Conservation (phyloP, 202 grass and related monocot genomes). For the Dendrocalamus latiflorus region DNA sequence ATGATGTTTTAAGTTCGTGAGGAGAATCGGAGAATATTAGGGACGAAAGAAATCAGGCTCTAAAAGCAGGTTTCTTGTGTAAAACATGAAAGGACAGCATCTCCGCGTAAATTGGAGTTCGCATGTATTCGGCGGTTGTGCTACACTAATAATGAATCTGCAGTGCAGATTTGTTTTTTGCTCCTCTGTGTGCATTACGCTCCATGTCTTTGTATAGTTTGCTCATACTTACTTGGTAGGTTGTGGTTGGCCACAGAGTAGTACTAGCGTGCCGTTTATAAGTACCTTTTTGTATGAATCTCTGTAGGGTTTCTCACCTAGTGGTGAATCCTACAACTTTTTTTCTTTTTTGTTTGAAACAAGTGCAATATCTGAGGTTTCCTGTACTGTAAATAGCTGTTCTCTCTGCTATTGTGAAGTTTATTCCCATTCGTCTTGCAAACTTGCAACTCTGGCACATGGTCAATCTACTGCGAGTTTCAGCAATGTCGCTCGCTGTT, state of each 20-base stretch:
- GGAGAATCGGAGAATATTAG: not conserved
- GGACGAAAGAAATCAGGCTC: not conserved
- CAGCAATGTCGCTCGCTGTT: not conserved
- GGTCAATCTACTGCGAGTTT: not conserved
- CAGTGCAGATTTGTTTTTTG: not conserved
- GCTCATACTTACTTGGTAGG: not conserved
- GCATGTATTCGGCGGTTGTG: conserved; percentile 30
- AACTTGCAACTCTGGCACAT: not conserved
- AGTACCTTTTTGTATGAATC: not conserved
- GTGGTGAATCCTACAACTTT: not conserved
- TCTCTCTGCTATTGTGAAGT: not conserved
- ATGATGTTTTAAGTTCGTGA: not conserved
- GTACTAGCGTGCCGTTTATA: not conserved
- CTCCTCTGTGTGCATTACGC: not conserved
- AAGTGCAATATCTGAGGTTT: not conserved
- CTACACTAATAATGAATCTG: conserved; percentile 32
- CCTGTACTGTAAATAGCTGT: not conserved
- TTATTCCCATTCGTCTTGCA: not conserved
- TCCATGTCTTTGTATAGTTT: not conserved
- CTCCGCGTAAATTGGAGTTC: conserved; percentile 12
- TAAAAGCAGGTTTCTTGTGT: not conserved
- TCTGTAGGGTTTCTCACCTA: conserved; percentile 1
- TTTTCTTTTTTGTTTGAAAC: not conserved
- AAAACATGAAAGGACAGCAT: conserved; percentile 4
- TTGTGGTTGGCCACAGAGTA: not conserved